Evolutionary conservation across 2,329 filamentous ascomycete genomes (phyloP), one percentile per base, ranked within the genome.

Genomic region (Penicillium brevicompactum): DNA sequence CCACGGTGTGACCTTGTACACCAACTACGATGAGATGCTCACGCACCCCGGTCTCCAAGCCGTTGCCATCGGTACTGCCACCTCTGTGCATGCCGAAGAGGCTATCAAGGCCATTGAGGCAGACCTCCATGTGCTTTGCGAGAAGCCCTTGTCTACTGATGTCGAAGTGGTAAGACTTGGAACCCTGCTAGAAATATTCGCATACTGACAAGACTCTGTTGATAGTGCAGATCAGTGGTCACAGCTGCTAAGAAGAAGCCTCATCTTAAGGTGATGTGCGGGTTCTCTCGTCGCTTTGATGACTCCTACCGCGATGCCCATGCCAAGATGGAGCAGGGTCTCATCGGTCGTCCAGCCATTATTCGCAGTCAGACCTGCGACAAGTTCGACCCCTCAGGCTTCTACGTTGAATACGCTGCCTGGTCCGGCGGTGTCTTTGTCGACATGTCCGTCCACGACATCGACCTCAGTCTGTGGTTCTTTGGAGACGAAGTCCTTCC

Each of bases 401-500:
- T 87, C 76, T 89, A 87, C 66, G 84, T 89, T 46, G 76, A 80
- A 21, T 89, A 88, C 70, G 84, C 86, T 5, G 78, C 84, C 61
- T 85, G 82, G 71, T 82, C 77, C 2, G 86, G 86, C 24, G 86
- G 86, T 48, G 86, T 88, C 63, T 89, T 89, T 63, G 86, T 89
- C 49, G 87, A 89, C 72, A 87, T 84, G 74, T 83, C 82, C 49
- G 83, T 89, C 62, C 87, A 89, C 73, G 87, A 89, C 63, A 88
- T 89, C 58, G 84, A 87, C 59, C 78, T 87, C 3, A 80, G 83
- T 0, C 72, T 87, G 4, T 87, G 84, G 84, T 87, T 82, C 74
- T 84, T 86, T 63, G 82, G 82, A 8, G 74, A 81, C 46, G 80
- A 83, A 53, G 74, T 74, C 11, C 66, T 76, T 5, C 78, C 84